Evolutionary conservation across 345 rosid genomes (phyloP), one percentile per base, ranked within the genome.

Genomic region (Odontarrhena argentea): DNA sequence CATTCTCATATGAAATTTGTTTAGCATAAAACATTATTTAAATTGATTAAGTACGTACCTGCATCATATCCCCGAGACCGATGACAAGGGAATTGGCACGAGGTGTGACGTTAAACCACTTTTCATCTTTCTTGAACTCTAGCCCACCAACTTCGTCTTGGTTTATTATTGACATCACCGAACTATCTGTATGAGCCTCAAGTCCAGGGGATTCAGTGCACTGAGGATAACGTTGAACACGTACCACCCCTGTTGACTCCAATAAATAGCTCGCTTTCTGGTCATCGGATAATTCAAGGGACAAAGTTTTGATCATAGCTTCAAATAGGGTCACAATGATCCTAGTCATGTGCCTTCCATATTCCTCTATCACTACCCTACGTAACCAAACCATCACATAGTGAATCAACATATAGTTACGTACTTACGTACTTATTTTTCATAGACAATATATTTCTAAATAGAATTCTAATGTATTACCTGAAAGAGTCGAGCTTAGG

Each of bases 181-280:
- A 87, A 75, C 95, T 90, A 49, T 90, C 92, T 0, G 86, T 81
- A 68, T 87, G 97, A 24, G 73, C 69, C 22, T 59, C 78, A 76
- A 90, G 71, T 14, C 94, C 92, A n/a, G 56, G 43, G 5, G 43
- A 36, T 56, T 78, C 61, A 4, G 38, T 9, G 2, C 78, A 55
- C 11, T 40, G 49, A 1, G 87, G 90, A 64, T 90, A 85, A 3
- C 90, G 78, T 28, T 90, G 82, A 73, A 79, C 72, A 8, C 90
- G 86, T 11, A 85, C 0, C 2, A 75, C 36, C 7, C 85, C 88
- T 0, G 83, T 80, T 4, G 86, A 64, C 68, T 81, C 92, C 0
- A 81, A 80, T 18, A 85, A 50, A n/a, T 67, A 60, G 15, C 54
- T 30, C 44, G 45, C 42, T 12, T 55, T 40, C 15, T 5, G 38